phyloP scores from a whole-genome alignment of 306 rosid species.

The Fagus crenata region DNA sequence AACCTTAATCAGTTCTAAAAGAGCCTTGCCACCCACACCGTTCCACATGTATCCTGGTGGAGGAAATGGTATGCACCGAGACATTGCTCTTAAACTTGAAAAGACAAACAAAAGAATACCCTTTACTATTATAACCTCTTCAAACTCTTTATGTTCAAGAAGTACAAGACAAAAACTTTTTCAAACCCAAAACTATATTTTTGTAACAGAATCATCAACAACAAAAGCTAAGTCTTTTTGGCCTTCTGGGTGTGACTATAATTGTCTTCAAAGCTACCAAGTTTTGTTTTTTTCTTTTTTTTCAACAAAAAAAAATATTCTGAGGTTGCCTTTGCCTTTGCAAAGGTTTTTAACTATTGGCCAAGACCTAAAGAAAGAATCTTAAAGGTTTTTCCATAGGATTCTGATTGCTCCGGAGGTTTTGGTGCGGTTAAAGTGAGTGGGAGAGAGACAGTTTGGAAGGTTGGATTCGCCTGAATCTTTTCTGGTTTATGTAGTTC shows the following conservation, averaged over 20 bases:
- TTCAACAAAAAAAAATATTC: neutral
- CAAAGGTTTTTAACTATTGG: neutral
- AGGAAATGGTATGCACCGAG: slow-evolving; percentile 34
- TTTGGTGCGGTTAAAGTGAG: neutral
- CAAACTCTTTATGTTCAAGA: neutral
- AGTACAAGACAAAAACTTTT: neutral
- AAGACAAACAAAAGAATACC: neutral
- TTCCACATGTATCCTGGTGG: slow-evolving; percentile 33
- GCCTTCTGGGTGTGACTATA: neutral
- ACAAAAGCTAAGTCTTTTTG: neutral
- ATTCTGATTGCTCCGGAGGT: neutral
- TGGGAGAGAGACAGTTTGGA: neutral
- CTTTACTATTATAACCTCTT: neutral
- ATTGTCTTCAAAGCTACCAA: neutral
- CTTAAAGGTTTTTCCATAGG: neutral
- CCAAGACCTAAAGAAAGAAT: neutral
- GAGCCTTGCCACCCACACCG: slow-evolving; percentile 22
- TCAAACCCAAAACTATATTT: neutral
- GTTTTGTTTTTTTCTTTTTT: neutral
- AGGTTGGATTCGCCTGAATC: neutral
- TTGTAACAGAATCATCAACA: neutral
- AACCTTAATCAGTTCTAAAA: slow-evolving; percentile 19
- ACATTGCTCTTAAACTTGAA: slow-evolving; percentile 14
- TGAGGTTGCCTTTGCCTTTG: neutral
- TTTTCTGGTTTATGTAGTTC: neutral